Evolutionary conservation across 441 rosid genomes (phyloP).

Genomic region (Brassica balearica): DNA sequence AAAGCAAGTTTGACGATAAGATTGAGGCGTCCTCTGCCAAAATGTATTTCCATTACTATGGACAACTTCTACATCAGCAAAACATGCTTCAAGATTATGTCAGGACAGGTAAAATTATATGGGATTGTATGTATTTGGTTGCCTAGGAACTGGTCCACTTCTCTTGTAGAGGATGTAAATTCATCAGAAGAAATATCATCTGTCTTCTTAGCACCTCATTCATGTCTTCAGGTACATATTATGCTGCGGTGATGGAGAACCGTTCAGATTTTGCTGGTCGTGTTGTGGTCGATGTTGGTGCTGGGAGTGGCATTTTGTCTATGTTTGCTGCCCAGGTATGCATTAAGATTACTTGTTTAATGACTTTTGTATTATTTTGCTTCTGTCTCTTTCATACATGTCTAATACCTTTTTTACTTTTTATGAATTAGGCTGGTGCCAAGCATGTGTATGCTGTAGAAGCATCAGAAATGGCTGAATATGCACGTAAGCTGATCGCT

Average conservation of each 20-base stretch:
- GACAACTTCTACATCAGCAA: constrained; percentile 92
- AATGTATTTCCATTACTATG: constrained; percentile 96
- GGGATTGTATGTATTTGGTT: constrained; percentile 29
- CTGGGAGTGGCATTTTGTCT: constrained; percentile 96
- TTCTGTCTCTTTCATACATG: constrained; percentile 23
- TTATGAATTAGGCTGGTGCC: constrained; percentile 78
- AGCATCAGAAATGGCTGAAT: constrained; percentile 97
- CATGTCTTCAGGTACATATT: constrained; percentile 75
- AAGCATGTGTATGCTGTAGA: constrained; percentile 96
- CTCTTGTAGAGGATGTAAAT: background rate
- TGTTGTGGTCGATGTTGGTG: constrained; percentile 95
- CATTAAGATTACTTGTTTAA: background rate
- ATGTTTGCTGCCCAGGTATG: constrained; percentile 94
- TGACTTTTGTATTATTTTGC: constrained; percentile 11
- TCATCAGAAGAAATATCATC: background rate
- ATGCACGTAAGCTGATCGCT: constrained; percentile 87
- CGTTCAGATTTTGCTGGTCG: constrained; percentile 83
- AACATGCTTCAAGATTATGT: constrained; percentile 96
- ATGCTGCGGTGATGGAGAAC: constrained; percentile 93
- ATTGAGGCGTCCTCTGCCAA: constrained; percentile 89
- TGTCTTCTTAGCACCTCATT: constrained; percentile 19
- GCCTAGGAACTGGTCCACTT: constrained; percentile 12
- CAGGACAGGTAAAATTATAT: constrained; percentile 72
- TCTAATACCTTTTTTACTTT: constrained; percentile 7
- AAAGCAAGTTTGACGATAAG: constrained; percentile 85